Evolutionary conservation across 139 green algal species (phyloP).

Genomic region (Chloropicon primus): DNA sequence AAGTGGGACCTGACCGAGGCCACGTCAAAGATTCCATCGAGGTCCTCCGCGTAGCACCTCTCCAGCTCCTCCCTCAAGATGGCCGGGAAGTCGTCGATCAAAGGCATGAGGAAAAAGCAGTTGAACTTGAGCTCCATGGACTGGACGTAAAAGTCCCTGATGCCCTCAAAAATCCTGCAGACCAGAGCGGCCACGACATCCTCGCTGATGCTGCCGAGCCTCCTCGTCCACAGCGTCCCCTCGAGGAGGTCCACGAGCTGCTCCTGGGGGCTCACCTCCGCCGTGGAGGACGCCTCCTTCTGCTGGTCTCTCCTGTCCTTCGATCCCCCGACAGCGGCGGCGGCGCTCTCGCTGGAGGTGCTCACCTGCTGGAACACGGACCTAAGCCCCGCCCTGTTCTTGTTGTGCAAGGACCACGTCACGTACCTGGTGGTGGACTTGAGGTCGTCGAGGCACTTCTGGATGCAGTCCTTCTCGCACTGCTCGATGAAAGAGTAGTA

Average conservation of each 20-base stretch:
- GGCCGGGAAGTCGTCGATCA: slow-evolving; percentile 76
- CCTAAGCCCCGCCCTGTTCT: slow-evolving; percentile 43
- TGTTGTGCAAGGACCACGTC: slow-evolving; percentile 83
- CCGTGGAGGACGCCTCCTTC: neutral
- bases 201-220: slow-evolving; percentile 36
- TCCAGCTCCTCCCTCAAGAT: slow-evolving; percentile 73
- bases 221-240: slow-evolving; percentile 71
- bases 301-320: slow-evolving; percentile 1
- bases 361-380: slow-evolving; percentile 36
- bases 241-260: slow-evolving; percentile 59
- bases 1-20: slow-evolving; percentile 43
- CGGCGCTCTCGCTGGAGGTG: neutral
- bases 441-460: slow-evolving; percentile 78
- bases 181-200: slow-evolving; percentile 85
- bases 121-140: slow-evolving; percentile 87
- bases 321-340: slow-evolving; percentile 16
- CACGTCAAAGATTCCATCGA: slow-evolving; percentile 83
- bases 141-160: slow-evolving; percentile 81
- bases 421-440: slow-evolving; percentile 77
- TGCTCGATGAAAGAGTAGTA: slow-evolving; percentile 78
- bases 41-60: slow-evolving; percentile 58
- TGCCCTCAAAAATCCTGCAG: slow-evolving; percentile 71
- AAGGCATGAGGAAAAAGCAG: slow-evolving; percentile 97
- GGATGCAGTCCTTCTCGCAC: slow-evolving; percentile 34
- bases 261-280: neutral